Evolutionary conservation across 345 rosid species (phyloP).

Genomic region (Nephelium lappaceum): DNA sequence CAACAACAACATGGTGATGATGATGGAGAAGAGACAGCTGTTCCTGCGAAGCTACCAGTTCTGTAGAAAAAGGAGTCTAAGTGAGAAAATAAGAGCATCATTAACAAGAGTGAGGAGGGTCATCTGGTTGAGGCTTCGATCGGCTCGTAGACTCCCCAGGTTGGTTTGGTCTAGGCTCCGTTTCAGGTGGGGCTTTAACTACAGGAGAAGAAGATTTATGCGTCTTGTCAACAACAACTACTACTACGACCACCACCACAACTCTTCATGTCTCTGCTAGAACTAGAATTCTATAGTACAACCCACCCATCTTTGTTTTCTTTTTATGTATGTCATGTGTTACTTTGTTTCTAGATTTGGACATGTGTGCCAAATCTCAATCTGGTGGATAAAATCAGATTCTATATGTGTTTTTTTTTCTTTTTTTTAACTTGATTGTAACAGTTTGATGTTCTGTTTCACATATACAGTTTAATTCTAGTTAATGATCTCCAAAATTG

Average conservation of each 20-base stretch:
- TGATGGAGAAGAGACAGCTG: conserved; percentile 83
- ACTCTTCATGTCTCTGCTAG: conserved; percentile 30
- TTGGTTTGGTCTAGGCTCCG: conserved; percentile 62
- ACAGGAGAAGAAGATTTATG: conserved; percentile 51
- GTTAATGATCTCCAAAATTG: not conserved
- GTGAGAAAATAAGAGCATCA: conserved; percentile 53
- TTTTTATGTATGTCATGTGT: not conserved
- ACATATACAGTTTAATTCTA: not conserved
- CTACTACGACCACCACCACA: conserved; percentile 16
- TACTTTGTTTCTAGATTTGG: too few species aligned
- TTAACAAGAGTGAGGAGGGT: conserved; percentile 55
- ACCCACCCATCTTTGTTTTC: not conserved
- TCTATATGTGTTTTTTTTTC: not conserved
- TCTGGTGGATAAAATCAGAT: not conserved
- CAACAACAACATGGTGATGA: conserved; percentile 15
- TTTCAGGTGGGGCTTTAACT: conserved; percentile 42
- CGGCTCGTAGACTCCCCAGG: conserved; percentile 45
- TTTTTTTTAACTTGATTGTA: not conserved
- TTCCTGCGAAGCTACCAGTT: conserved; percentile 83
- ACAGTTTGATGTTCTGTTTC: not conserved
- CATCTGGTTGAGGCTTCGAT: conserved; percentile 47
- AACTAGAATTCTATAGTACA: not conserved
- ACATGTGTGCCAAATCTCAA: not conserved
- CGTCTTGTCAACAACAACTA: conserved; percentile 36
- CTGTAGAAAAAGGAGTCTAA: conserved; percentile 56